phyloP scores from a whole-genome alignment of 164 flowering plant genomes.

The Kalanchoe fedtschenkoi region DNA sequence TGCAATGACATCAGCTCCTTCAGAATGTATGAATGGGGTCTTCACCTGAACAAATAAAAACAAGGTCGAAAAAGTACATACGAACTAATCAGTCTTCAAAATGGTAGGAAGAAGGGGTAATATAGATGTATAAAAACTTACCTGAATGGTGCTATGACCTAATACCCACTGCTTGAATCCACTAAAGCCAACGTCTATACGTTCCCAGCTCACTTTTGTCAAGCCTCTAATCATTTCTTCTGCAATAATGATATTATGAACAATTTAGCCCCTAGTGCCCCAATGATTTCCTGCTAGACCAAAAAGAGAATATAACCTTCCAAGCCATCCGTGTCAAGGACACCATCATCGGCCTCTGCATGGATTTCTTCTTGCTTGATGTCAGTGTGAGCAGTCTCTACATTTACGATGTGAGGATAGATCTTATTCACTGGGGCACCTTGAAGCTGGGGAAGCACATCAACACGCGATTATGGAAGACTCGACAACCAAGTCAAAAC shows the following conservation, averaged over 20 bases:
- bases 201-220: conserved; percentile 69
- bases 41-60: conserved; percentile 45
- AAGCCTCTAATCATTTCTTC: conserved; percentile 73
- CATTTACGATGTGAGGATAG: conserved; percentile 66
- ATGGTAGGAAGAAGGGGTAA: not conserved
- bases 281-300: not conserved
- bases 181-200: conserved; percentile 70
- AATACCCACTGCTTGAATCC: conserved; percentile 52
- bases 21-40: conserved; percentile 39
- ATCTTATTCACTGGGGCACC: conserved; percentile 24
- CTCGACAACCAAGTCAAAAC: not conserved
- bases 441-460: conserved; percentile 29
- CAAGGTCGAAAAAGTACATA: not conserved
- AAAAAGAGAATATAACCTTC: conserved; percentile 39
- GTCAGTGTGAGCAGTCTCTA: conserved; percentile 25
- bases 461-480: conserved; percentile 9
- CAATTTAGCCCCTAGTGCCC: not conserved
- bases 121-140: conserved; percentile 20
- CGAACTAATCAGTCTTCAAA: not conserved
- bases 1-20: conserved; percentile 67
- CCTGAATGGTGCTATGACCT: conserved; percentile 91
- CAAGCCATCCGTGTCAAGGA: conserved; percentile 18
- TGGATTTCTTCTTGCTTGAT: conserved; percentile 15
- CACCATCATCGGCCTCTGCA: conserved; percentile 14
- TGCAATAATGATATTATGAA: conserved; percentile 14